Conservation (phyloP, 805 yeast genomes). For the Candida suzukii region DNA sequence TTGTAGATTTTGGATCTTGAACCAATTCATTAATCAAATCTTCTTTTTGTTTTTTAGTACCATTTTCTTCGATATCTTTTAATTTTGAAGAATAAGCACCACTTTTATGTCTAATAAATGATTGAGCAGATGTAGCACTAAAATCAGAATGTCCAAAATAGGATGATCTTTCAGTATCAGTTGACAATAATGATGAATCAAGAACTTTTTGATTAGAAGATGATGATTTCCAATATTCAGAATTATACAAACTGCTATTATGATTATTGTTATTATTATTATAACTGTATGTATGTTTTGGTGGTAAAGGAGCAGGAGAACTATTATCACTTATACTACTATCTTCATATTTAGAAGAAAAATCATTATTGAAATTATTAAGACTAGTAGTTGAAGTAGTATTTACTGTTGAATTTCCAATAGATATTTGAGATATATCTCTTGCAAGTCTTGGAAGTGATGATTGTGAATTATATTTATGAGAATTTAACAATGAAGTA, state of each 20-base stretch:
- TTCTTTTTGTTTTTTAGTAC: constrained; percentile 13
- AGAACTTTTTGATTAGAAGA: constrained; percentile 20
- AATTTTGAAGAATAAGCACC: constrained; percentile 17
- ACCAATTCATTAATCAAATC: constrained; percentile 33
- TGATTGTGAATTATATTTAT: background rate
- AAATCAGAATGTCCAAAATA: constrained; percentile 57
- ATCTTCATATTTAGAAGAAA: constrained; percentile 4
- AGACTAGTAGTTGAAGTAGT: too few species aligned
- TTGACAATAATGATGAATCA: constrained; percentile 25
- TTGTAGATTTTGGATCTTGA: constrained; percentile 32
- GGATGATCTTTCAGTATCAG: constrained; percentile 31
- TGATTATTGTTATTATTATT: background rate
- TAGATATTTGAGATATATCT: background rate
- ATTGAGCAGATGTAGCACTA: constrained; percentile 88
- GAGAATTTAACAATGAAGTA: background rate
- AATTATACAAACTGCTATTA: constrained; percentile 1
- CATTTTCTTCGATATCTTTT: constrained; percentile 11
- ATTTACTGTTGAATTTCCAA: background rate
- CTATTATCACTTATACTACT: constrained; percentile 6
- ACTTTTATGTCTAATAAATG: constrained; percentile 63
- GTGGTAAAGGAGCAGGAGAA: constrained; percentile 29
- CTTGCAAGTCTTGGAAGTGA: background rate
- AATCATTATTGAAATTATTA: background rate
- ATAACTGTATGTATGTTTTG: constrained; percentile 21
- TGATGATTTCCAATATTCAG: constrained; percentile 2